Evolutionary conservation across 2,329 filamentous ascomycete genomes (phyloP), one percentile per base, ranked within the genome.

Genomic region (Lasiodiplodia sp.): DNA sequence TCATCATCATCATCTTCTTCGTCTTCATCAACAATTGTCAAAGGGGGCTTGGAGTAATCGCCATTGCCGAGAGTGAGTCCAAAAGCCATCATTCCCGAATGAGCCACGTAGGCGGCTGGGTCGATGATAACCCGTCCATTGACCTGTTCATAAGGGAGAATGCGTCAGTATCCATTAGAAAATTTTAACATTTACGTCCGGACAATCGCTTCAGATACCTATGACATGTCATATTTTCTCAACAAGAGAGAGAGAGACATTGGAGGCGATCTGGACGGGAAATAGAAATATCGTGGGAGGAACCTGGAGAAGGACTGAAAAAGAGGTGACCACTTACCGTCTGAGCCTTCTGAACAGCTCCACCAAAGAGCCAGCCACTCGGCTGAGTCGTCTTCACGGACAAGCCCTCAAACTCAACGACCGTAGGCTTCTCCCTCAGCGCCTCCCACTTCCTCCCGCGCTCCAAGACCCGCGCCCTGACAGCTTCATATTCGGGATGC

Each of bases 71-170:
- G 28, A 28, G 28, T 4, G 5, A 28, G 5, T 28, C 28, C 18
- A 28, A 16, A 4, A 11, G n/a, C 3, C 16, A 11, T 4, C 2
- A 16, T 28, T 28, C 10, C 21, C 18, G 8, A 31, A n/a, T 44
- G 44, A 4, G 56, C 21, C 21, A 28, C 56, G 7, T 49, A 49
- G 8, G 57, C 40, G 2, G 40, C 57, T 4, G 81, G 80, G 69
- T 87, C 86, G 56, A 87, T 83, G 51, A 87, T 81, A 37, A 87
- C 82, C 25, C 84, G 79, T 28, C 83, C 82, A 67, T 83, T 83
- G 69, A 86, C 74, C 68, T 77, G 18, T 34, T 10, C 31, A 10
- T 34, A 34, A 34, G 7, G 31, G 8, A 34, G 31, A 7, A 2
- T 34, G 31, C 31, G 31, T 34, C 31, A 34, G 31, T 34, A 23